Evolutionary conservation across 257 asterid species (phyloP).

Genomic region (Solanum chiquidenum): DNA sequence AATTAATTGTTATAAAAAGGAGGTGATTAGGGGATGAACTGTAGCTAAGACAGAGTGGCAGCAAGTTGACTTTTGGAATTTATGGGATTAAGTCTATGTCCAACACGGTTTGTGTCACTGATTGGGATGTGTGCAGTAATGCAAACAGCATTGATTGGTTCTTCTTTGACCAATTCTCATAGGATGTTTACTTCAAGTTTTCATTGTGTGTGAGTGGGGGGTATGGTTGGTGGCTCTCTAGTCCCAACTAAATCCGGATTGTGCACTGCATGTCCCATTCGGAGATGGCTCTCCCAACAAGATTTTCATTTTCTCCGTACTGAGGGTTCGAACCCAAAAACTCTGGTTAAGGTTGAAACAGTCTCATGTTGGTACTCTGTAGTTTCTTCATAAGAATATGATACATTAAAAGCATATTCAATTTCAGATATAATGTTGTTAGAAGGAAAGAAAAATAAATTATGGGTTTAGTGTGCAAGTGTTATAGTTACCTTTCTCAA

Average conservation of each 20-base stretch:
- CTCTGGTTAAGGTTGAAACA: background rate
- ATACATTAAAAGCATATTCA: background rate
- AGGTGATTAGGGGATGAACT: background rate
- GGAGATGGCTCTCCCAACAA: no score
- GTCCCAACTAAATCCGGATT: background rate
- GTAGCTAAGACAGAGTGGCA: background rate
- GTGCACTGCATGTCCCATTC: no score
- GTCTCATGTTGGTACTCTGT: no score
- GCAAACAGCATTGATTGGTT: background rate
- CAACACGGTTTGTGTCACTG: background rate
- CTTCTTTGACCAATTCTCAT: background rate
- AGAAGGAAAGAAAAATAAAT: background rate
- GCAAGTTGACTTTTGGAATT: background rate
- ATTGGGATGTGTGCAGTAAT: background rate
- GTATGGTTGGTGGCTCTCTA: background rate
- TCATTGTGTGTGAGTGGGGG: background rate
- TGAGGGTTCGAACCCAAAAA: rapidly evolving
- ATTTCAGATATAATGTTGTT: background rate
- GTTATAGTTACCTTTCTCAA: background rate
- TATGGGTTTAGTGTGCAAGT: background rate
- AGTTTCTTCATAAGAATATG: background rate
- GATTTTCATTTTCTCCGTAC: no score
- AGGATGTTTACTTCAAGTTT: background rate
- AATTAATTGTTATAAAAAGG: background rate
- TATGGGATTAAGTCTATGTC: background rate